Conservation (phyloP, 2,329 filamentous ascomycete genomes). For the Pseudocercospora fijiensis region DNA sequence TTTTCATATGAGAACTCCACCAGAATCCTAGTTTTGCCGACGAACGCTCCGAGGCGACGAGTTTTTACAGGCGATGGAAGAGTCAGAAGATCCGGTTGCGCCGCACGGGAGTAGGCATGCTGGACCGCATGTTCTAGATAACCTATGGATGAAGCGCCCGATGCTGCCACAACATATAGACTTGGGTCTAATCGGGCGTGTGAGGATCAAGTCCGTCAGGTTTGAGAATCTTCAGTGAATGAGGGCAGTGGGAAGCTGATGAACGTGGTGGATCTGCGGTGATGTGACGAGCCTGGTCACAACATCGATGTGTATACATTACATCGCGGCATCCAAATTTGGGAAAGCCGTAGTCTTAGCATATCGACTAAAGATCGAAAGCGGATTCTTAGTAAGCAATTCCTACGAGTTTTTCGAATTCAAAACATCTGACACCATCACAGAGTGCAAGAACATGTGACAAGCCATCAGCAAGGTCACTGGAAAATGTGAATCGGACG, state of each 20-base stretch:
- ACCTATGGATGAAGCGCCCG: background rate
- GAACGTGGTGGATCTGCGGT: background rate
- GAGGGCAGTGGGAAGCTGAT: background rate
- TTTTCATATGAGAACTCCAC: no score
- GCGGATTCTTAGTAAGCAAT: no score
- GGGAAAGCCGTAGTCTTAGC: no score
- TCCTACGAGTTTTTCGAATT: no score
- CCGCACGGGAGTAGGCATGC: background rate
- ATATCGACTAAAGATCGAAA: no score
- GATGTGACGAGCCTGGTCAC: background rate
- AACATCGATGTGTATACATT: background rate
- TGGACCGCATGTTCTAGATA: background rate
- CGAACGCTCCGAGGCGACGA: no score
- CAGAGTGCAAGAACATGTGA: background rate
- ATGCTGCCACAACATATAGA: constrained; percentile 6
- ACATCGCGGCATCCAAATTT: background rate
- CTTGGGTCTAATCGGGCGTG: constrained; percentile 1
- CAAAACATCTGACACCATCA: background rate
- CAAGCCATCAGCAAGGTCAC: background rate
- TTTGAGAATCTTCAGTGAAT: constrained; percentile 3
- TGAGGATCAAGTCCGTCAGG: background rate
- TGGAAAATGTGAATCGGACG: background rate
- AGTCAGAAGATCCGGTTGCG: background rate
- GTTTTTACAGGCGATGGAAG: no score
- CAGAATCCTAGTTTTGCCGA: no score